Base-by-base conservation (phyloP, 768 basidiomycete species). In the Hygrophorus pudorinus region DNA sequence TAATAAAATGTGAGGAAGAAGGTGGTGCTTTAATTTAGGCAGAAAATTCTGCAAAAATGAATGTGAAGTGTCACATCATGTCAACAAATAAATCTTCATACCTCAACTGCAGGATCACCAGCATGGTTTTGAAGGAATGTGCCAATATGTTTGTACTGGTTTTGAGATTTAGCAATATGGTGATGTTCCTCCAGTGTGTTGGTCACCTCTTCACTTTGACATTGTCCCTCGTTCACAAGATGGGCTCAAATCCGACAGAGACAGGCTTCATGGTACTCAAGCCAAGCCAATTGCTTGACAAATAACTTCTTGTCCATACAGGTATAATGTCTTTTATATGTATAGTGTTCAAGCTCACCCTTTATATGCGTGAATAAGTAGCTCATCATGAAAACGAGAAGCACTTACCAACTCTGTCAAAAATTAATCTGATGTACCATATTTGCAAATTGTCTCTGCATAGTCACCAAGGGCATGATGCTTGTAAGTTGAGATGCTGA, bases 291-390 rank as follows among this genome's bases (percentile, higher is more conserved):
- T 24, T 61, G 58, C 1, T 30, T 30, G 0, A 35, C 51, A 13
- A 50, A 48, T n/a, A 51, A 37, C 17, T 50, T 56, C 42, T 63
- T 63, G 51, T 59, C 63, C 0, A 58, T 63, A 0, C 51, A 45
- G 1, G 45, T 30, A 32, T 65, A 70, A 36, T 59, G 58, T 0
- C 42, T 38, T 49, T 71, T 71, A 10, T 59, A 53, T 0, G 42
- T 42, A 0, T 52, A 50, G 40, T 71, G 70, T 44, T 68, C 57
- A 0, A 59, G 53, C 42, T 71, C 66, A 0, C 63, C 59, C 65
- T 68, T 29, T 20, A 16, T 16, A 11, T 3, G 14, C 4, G 28
- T 71, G 37, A 34, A 7, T 21, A n/a, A n/a, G n/a, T 24, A 13
- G 5, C 18, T 8, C 38, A 41, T 14, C 11, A 45, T 29, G 24